Base-by-base conservation (phyloP, 228 moss, liverwort and hornwort species). In the Sphagnum fallax region DNA sequence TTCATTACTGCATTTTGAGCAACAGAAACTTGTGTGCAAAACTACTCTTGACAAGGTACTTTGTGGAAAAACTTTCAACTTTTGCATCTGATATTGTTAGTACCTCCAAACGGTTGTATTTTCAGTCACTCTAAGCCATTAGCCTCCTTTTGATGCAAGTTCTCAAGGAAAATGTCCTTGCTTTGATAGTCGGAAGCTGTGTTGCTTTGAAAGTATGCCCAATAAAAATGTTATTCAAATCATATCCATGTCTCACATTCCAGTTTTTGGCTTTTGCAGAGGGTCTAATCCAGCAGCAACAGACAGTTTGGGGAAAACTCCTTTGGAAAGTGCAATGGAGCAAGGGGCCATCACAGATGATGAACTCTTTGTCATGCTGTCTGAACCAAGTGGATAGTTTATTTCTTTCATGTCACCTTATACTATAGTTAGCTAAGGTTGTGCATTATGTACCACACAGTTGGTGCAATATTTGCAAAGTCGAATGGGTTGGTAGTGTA, bases 301-400 rank as follows among this genome's bases (percentile, higher is more conserved):
- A 64, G 90, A 91, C 51, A 82, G 74, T 64, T 87, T 81, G 64
- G 90, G 93, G 70, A 91, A 91, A 78, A 88, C 97, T 73, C 75
- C 97, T 16, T 72, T 97, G 76, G 93, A 93, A 67, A 88, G 90
- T 80, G 88, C 91, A 60, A 77, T 91, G 81, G 91, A 91, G 70
- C 73, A 81, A 53, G 90, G 88, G 70, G 82, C 88, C 49, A 84
- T 90, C 48, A 83, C 90, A 49, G 97, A 98, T 64, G 93, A 93
- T 67, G 93, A 98, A 72, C 83, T 98, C 8, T 84, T 91, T 73
- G 72, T 88, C 63, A 77, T 86, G 91, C 89, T 97, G 47, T 89
- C 95, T 14, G 90, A 89, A 83, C 83, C 81, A 57, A 77, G 74
- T 70, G 79, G 86, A 87, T 91, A 73, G 78, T 12, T 55, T 1